These are phyloP conservation scores for Fraxinus quadrangulata DNA, from an alignment of 257 asterid species.

Conservation along the genomic window DNA sequence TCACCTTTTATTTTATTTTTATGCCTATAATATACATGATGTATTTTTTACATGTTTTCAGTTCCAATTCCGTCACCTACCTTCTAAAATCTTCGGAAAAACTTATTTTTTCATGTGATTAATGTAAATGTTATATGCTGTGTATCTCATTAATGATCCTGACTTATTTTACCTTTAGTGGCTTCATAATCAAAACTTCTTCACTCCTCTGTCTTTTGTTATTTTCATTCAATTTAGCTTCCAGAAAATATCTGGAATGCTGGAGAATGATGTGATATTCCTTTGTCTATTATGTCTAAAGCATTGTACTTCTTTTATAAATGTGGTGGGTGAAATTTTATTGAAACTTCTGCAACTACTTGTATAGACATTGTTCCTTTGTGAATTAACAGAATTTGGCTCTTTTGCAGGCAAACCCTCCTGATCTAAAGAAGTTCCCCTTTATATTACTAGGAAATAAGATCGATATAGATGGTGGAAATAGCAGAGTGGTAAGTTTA, in stretches of 20 bases:
- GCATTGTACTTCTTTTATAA: background rate
- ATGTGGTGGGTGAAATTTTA: background rate
- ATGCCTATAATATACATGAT: too few relatives aligned
- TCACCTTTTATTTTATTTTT: too few relatives aligned
- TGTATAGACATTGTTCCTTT: background rate
- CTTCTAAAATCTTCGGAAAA: too few relatives aligned
- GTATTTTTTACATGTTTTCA: too few relatives aligned
- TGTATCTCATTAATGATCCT: background rate
- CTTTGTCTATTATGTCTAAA: background rate
- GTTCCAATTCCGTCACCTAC: too few relatives aligned
- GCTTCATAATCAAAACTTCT: background rate
- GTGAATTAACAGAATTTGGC: constrained; percentile 28
- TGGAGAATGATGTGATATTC: background rate
- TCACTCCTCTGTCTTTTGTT: background rate
- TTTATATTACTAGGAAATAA: constrained; percentile 94
- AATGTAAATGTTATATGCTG: background rate
- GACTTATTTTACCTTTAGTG: too few relatives aligned
- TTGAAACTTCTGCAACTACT: background rate
- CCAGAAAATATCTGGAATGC: background rate
- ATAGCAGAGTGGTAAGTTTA: constrained; percentile 90
- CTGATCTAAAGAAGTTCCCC: constrained; percentile 87
- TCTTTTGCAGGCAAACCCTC: constrained; percentile 87
- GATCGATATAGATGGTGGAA: constrained; percentile 96
- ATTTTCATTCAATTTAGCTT: background rate
- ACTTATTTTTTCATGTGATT: background rate